Evolutionary conservation across 2,329 filamentous ascomycete species (phyloP).

Genomic region (Ophiostoma angusticollis): DNA sequence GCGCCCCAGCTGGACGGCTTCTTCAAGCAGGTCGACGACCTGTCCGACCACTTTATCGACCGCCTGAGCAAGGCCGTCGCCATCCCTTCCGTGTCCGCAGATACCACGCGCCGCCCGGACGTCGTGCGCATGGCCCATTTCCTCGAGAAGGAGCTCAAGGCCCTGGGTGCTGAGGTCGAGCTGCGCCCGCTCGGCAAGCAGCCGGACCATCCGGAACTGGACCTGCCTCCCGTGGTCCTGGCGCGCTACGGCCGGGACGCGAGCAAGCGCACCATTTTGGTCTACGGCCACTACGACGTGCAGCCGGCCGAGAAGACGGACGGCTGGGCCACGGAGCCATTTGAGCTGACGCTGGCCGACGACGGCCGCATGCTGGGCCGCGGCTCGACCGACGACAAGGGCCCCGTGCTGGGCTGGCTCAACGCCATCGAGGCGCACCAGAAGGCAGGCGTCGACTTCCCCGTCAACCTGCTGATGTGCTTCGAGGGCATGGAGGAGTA

Average conservation of each 20-base stretch:
- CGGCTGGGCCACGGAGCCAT: constrained; percentile 92
- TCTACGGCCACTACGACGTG: constrained; percentile 98
- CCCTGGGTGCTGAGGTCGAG: constrained; percentile 76
- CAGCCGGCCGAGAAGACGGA: constrained; percentile 89
- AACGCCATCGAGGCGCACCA: constrained; percentile 98
- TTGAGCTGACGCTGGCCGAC: constrained; percentile 73
- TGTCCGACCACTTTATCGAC: constrained; percentile 74
- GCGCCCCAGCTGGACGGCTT: constrained; percentile 81
- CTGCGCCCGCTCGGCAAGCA: constrained; percentile 81
- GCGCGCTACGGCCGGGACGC: constrained; percentile 85
- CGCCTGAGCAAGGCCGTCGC: constrained; percentile 84
- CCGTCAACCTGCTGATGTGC: constrained; percentile 97
- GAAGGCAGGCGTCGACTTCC: constrained; percentile 86
- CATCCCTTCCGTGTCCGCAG: constrained; percentile 90
- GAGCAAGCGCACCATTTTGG: constrained; percentile 86
- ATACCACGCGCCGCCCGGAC: constrained; percentile 77
- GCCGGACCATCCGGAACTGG: constrained; percentile 76
- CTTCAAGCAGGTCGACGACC: constrained; percentile 80
- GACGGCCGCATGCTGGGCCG: constrained; percentile 94
- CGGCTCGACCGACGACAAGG: constrained; percentile 95
- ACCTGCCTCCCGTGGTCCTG: constrained; percentile 84
- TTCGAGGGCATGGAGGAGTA: constrained; percentile 99
- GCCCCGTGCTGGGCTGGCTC: constrained; percentile 90
- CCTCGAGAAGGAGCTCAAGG: constrained; percentile 69
- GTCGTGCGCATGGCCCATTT: constrained; percentile 95